These are phyloP conservation scores for Baudoinia panamericana DNA, from an alignment of 495 filamentous ascomycete genomes.

Conservation along the genomic window DNA sequence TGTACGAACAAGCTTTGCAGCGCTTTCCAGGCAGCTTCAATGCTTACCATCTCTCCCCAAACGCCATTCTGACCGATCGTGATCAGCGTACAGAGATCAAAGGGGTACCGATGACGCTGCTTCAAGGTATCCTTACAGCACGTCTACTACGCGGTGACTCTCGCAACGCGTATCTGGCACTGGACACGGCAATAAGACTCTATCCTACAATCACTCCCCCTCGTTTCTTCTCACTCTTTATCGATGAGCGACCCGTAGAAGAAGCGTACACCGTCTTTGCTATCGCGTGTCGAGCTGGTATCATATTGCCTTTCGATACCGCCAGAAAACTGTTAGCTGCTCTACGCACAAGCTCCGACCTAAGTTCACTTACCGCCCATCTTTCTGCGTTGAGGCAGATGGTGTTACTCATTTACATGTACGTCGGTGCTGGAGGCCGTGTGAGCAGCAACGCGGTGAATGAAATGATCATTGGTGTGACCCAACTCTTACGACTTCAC, in stretches of 20 bases:
- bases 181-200: conserved; percentile 35
- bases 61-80: conserved; percentile 28
- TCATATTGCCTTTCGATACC: conserved; percentile 17
- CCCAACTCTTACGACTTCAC: conserved; percentile 1
- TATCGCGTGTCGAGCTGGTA: conserved; percentile 34
- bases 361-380: background rate
- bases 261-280: conserved; percentile 36
- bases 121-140: conserved; percentile 39
- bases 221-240: conserved; percentile 34
- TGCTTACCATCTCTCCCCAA: conserved; percentile 31
- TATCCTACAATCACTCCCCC: conserved; percentile 31
- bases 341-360: conserved; percentile 8
- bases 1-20: conserved; percentile 32
- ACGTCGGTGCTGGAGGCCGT: conserved; percentile 5
- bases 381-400: conserved; percentile 2
- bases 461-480: conserved; percentile 11
- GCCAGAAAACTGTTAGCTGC: conserved; percentile 14
- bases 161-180: conserved; percentile 34
- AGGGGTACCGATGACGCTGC: conserved; percentile 29
- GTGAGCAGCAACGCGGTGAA: conserved; percentile 16
- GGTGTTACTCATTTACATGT: conserved; percentile 11
- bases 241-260: conserved; percentile 32
- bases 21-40: conserved; percentile 31
- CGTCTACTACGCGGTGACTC: conserved; percentile 34
- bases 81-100: conserved; percentile 19